Conservation (phyloP, 768 basidiomycete genomes). For the Ramaria sp. region DNA sequence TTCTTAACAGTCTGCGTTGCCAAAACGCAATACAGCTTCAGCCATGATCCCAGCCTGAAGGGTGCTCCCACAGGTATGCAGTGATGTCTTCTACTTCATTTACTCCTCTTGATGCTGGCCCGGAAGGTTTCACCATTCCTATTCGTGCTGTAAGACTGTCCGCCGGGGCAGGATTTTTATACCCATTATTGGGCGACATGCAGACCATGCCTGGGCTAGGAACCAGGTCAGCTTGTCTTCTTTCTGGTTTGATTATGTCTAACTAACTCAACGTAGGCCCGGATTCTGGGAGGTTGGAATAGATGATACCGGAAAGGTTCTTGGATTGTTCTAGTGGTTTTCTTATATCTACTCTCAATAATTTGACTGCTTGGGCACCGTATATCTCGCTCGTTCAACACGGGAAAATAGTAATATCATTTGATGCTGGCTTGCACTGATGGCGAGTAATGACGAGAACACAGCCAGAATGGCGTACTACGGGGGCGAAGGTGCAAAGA, state of each 20-base stretch:
- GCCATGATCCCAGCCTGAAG: conserved; percentile 86
- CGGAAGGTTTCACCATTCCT: conserved; percentile 78
- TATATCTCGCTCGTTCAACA: conserved; percentile 5
- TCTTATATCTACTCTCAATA: conserved; percentile 1
- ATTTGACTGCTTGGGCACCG: not conserved
- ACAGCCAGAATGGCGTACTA: not conserved
- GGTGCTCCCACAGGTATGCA: conserved; percentile 67
- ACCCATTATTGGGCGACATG: conserved; percentile 94
- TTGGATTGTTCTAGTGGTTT: conserved; percentile 67
- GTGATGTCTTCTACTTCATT: not conserved
- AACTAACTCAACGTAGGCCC: conserved; percentile 16
- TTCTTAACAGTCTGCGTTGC: conserved; percentile 76
- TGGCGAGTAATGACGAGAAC: not conserved
- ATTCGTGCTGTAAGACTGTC: conserved; percentile 81
- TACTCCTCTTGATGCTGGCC: not conserved
- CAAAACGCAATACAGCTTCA: conserved; percentile 97
- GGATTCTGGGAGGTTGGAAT: conserved; percentile 89
- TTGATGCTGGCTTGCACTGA: not conserved
- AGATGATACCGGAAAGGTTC: conserved; percentile 71
- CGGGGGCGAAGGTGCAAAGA: not conserved
- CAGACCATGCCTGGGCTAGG: conserved; percentile 96
- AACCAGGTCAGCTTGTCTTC: conserved; percentile 43
- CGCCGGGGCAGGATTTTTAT: conserved; percentile 93
- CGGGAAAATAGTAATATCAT: not conserved
- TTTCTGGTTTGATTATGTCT: conserved; percentile 8